These are phyloP conservation scores for Halophytophthora batemanensis DNA, from an alignment of 352 stramenopile genomes.

Conservation along the genomic window DNA sequence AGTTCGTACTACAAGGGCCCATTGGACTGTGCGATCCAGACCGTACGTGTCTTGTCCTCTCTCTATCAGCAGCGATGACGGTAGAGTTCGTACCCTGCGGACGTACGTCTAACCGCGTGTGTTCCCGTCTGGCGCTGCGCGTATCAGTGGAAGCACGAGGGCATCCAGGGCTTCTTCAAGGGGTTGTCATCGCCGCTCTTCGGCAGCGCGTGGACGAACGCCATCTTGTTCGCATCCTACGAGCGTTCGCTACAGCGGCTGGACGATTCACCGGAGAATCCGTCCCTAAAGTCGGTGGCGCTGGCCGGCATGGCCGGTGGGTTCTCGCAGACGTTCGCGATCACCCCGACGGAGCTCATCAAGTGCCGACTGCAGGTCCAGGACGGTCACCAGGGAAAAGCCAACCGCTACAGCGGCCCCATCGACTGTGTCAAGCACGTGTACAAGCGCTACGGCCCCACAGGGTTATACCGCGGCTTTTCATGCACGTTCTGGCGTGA, in stretches of 20 bases:
- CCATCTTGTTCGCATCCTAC: conserved; percentile 84
- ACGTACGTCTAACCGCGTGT: conserved; percentile 1
- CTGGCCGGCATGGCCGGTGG: conserved; percentile 63
- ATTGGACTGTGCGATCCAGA: conserved; percentile 42
- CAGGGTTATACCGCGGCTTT: conserved; percentile 74
- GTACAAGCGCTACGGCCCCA: conserved; percentile 48
- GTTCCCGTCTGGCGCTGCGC: conserved; percentile 1
- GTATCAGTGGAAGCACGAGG: conserved; percentile 70
- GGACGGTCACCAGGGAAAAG: conserved; percentile 45
- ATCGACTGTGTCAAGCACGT: conserved; percentile 79
- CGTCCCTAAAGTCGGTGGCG: conserved; percentile 67
- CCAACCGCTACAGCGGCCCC: conserved; percentile 58
- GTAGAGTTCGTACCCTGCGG: not conserved
- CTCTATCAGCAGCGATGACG: not conserved
- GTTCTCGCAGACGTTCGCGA: conserved; percentile 72
- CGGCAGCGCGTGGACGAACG: conserved; percentile 82
- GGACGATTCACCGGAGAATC: conserved; percentile 46
- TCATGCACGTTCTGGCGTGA: conserved; percentile 72
- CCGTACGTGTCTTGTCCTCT: conserved; percentile 19
- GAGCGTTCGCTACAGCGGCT: conserved; percentile 66
- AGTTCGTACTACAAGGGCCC: conserved; percentile 53
- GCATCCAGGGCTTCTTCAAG: conserved; percentile 79
- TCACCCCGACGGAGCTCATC: conserved; percentile 79
- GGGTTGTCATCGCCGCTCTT: conserved; percentile 79
- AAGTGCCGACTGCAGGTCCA: conserved; percentile 84